Conservation (phyloP, 2,329 filamentous ascomycete genomes). For the Diaporthe caulivora region DNA sequence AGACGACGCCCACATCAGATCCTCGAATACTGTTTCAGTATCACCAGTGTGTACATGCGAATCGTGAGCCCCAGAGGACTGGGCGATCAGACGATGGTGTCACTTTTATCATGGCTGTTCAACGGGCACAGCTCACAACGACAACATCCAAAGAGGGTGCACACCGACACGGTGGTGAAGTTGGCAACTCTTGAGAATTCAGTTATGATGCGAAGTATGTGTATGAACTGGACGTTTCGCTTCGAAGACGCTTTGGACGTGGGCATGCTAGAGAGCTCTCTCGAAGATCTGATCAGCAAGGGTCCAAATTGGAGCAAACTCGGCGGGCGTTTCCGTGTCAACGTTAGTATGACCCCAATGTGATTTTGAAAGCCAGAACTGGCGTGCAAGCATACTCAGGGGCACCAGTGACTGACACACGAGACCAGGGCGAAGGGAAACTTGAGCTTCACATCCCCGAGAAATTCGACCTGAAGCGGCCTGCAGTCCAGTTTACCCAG, state of each 20-base stretch:
- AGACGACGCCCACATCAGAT: no score
- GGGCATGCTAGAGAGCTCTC: slow-evolving; percentile 50
- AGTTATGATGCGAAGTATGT: slow-evolving; percentile 42
- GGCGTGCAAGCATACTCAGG: background rate
- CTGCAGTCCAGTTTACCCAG: slow-evolving; percentile 56
- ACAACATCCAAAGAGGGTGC: slow-evolving; percentile 1
- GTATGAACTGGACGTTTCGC: slow-evolving; percentile 51
- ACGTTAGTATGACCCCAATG: background rate
- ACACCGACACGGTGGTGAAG: slow-evolving; percentile 47
- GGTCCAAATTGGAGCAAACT: slow-evolving; percentile 59
- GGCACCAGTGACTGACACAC: background rate
- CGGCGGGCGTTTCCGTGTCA: slow-evolving; percentile 56
- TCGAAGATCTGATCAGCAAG: slow-evolving; percentile 54
- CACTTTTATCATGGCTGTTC: slow-evolving; percentile 26
- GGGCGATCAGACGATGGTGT: background rate
- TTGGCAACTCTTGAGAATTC: slow-evolving; percentile 50
- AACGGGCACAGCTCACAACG: background rate
- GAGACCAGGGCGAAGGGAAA: slow-evolving; percentile 40
- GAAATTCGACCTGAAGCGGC: slow-evolving; percentile 47
- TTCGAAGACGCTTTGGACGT: slow-evolving; percentile 62
- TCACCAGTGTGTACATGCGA: background rate
- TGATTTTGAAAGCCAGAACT: background rate
- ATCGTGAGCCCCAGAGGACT: background rate
- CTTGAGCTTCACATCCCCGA: slow-evolving; percentile 50
- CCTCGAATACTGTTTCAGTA: background rate